phyloP scores from a whole-genome alignment of 2,329 filamentous ascomycete genomes.

The Pseudocercospora musae region DNA sequence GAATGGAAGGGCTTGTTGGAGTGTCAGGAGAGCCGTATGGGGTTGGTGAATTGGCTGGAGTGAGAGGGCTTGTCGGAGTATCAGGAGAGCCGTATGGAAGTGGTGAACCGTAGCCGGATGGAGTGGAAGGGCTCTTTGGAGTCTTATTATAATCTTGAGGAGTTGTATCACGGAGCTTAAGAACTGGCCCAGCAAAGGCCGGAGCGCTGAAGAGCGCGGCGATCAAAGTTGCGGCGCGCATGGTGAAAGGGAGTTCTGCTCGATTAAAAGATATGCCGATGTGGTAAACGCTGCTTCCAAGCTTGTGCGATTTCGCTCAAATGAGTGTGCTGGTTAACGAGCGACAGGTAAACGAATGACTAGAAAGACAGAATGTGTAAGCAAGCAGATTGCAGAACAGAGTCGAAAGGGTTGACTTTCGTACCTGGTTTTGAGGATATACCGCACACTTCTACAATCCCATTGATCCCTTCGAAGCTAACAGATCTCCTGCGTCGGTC shows the following conservation, averaged over 20 bases:
- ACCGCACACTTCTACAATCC: not conserved
- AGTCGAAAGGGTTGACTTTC: not conserved
- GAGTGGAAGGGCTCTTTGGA: too few relatives aligned
- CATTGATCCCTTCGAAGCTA: not conserved
- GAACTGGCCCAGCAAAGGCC: conserved; percentile 4
- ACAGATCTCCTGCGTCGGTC: not conserved
- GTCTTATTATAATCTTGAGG: not conserved
- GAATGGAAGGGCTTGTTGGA: not conserved
- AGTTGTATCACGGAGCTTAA: not conserved
- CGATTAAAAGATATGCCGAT: not conserved
- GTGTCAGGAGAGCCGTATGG: too few relatives aligned
- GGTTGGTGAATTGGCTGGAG: too few relatives aligned
- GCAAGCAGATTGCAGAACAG: not conserved
- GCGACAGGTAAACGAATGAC: conserved; percentile 10
- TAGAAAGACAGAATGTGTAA: not conserved
- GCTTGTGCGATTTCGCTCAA: not conserved
- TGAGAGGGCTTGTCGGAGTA: too few relatives aligned
- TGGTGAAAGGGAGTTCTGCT: not conserved
- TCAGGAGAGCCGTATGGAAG: too few relatives aligned
- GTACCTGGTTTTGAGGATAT: conserved; percentile 11
- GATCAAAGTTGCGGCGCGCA: not conserved
- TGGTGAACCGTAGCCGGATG: not conserved
- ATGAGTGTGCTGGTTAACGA: conserved; percentile 4
- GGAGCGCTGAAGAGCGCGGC: conserved; percentile 10
- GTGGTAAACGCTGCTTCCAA: not conserved